Percentiles rank a stretch among this genome's conserved stretches.
phyloP scores from a whole-genome alignment of 2,329 filamentous ascomycete genomes.

The Fusarium penzigii region DNA sequence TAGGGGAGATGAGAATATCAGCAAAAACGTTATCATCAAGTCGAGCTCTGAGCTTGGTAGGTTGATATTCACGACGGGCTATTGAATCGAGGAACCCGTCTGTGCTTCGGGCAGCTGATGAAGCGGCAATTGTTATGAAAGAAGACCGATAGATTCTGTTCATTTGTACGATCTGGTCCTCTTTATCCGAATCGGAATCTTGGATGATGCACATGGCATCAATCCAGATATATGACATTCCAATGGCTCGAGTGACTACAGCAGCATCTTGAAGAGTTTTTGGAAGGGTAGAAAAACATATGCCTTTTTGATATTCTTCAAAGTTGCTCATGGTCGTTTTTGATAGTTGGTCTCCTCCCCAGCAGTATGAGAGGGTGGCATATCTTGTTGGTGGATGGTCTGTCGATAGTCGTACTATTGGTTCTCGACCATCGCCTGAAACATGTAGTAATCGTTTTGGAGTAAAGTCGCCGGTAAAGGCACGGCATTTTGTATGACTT shows the following conservation, averaged over 20 bases:
- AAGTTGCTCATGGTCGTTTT: neutral
- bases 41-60: no score
- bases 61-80: no score
- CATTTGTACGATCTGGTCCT: slow-evolving; percentile 11
- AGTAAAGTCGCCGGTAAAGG: no score
- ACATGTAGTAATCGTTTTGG: no score
- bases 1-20: no score
- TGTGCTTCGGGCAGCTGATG: neutral
- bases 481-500: no score
- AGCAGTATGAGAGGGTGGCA: neutral
- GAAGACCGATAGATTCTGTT: slow-evolving; percentile 10
- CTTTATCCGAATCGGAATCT: slow-evolving; percentile 5
- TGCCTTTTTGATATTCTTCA: neutral
- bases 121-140: neutral
- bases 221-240: slow-evolving; percentile 10
- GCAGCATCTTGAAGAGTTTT: slow-evolving; percentile 7
- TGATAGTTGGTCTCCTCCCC: neutral
- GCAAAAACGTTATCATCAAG: no score
- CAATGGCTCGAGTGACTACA: neutral
- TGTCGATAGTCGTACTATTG: no score
- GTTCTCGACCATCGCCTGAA: no score
- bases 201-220: slow-evolving; percentile 15
- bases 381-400: neutral
- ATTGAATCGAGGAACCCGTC: neutral
- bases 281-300: neutral